Base-by-base conservation (phyloP, 768 basidiomycete species). In the Russula lepida region DNA sequence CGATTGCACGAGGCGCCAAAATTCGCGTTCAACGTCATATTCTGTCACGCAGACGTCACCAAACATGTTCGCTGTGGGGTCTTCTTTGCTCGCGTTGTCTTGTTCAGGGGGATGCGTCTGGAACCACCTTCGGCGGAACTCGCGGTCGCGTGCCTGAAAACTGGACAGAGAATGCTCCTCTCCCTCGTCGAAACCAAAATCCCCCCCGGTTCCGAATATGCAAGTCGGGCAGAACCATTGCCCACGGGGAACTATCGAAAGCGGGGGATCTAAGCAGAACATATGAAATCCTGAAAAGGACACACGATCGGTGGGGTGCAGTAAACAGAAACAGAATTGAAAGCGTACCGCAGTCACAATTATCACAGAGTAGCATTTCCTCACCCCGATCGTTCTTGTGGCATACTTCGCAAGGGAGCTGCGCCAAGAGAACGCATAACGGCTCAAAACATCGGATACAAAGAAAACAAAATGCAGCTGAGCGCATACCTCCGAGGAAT, bases 161-260 rank as follows among this genome's bases (percentile, higher is more conserved):
- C 85, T 92, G 28, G 89, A 81, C 41, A 99, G 79, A 62, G 85
- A 84, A 72, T 99, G 97, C 66, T 98, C 95, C 73, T 98, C 88
- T 43, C 97, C 97, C 69, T 98, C 95, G 68, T 98, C 97, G 69
- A 98, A 99, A 32, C 97, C 97, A 68, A 91, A 99, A 74, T 98
- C 97, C 54, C 90, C 90, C 12, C 95, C 95, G 0, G 92, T 95
- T 41, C 85, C 88, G 43, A 93, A 81, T 23, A 99, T 77, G 70
- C 97, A 99, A 3, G 86, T 85, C 67, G 88, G 89, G 72, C 97
- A 99, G 71, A 85, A 98, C 95, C 95, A 99, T 65, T 95, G 87
- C 43, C 94, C 92, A 69, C 88, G 89, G 2, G 97, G 97, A 58
- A 99, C 89, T 2, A 79, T 75, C 9, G 79, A 74, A 56, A 98